Conservation (phyloP, 768 basidiomycete genomes). For the Mycena alexandri region DNA sequence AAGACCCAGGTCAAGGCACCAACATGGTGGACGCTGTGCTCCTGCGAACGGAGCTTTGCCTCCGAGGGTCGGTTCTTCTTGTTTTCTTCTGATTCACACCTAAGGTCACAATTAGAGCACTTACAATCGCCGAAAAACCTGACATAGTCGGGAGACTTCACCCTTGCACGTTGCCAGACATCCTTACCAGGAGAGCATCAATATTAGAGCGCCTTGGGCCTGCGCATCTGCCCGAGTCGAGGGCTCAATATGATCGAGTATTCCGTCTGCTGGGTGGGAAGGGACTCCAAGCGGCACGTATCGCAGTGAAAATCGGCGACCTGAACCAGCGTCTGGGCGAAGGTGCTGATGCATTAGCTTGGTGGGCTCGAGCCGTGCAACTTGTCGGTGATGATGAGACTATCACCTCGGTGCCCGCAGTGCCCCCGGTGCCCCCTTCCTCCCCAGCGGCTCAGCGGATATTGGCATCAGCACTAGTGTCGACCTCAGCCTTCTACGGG, state of each 20-base stretch:
- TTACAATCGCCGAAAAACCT: slow-evolving; percentile 59
- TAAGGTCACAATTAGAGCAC: slow-evolving; percentile 46
- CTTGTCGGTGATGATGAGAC: slow-evolving; percentile 54
- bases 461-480: slow-evolving; percentile 70
- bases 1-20: slow-evolving; percentile 54
- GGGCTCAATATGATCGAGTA: slow-evolving; percentile 67
- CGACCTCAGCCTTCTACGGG: slow-evolving; percentile 80
- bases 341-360: slow-evolving; percentile 65
- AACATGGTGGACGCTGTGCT: slow-evolving; percentile 68
- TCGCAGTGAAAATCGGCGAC: slow-evolving; percentile 78
- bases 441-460: slow-evolving; percentile 76
- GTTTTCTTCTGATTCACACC: neutral
- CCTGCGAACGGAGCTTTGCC: slow-evolving; percentile 65
- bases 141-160: slow-evolving; percentile 55
- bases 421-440: slow-evolving; percentile 58
- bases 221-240: slow-evolving; percentile 65
- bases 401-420: slow-evolving; percentile 40
- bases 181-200: slow-evolving; percentile 67
- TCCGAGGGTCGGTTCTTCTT: slow-evolving; percentile 47
- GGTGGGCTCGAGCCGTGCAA: slow-evolving; percentile 75
- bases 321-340: slow-evolving; percentile 69
- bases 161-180: slow-evolving; percentile 64
- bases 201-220: slow-evolving; percentile 73
- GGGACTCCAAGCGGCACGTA: slow-evolving; percentile 61
- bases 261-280: slow-evolving; percentile 61